These are phyloP conservation scores for Helicostylum pulchrum DNA, from an alignment of 192 early-diverging fungal genomes.

Conservation along the genomic window DNA sequence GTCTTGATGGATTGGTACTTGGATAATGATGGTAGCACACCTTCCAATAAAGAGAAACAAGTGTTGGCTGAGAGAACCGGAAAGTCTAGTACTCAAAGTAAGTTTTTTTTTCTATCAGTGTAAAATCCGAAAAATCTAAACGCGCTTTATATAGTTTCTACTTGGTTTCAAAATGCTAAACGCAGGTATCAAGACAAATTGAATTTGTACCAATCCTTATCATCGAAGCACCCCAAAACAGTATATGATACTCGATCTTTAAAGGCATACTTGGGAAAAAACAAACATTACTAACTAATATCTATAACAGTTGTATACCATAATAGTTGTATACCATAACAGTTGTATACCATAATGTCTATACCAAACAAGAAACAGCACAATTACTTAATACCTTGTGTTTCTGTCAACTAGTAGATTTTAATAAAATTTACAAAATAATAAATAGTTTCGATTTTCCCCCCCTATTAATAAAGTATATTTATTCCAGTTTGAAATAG, in stretches of 20 bases:
- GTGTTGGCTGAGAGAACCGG: neutral
- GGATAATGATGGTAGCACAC: neutral
- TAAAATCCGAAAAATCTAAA: neutral
- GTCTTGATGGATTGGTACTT: slow-evolving; percentile 13
- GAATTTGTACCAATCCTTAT: neutral
- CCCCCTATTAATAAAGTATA: too few relatives aligned
- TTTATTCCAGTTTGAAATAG: too few relatives aligned
- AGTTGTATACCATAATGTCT: too few relatives aligned
- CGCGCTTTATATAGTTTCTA: neutral
- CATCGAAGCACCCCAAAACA: neutral
- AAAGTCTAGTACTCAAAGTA: slow-evolving; percentile 4
- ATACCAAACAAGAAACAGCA: too few relatives aligned
- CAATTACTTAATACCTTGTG: too few relatives aligned
- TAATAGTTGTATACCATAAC: too few relatives aligned
- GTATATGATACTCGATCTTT: neutral
- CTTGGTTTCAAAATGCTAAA: slow-evolving; percentile 15
- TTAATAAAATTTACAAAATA: too few relatives aligned
- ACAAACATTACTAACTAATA: neutral
- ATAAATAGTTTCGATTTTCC: too few relatives aligned
- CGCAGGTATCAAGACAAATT: slow-evolving; percentile 1
- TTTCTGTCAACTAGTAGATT: too few relatives aligned
- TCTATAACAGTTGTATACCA: too few relatives aligned
- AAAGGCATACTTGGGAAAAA: neutral
- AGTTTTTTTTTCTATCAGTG: neutral
- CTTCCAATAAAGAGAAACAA: neutral